A percentile compares a stretch with the other conserved stretches of the same genome.
Conservation (phyloP, 2,329 filamentous ascomycete species). For the Neopestalotiopsis sp. region DNA sequence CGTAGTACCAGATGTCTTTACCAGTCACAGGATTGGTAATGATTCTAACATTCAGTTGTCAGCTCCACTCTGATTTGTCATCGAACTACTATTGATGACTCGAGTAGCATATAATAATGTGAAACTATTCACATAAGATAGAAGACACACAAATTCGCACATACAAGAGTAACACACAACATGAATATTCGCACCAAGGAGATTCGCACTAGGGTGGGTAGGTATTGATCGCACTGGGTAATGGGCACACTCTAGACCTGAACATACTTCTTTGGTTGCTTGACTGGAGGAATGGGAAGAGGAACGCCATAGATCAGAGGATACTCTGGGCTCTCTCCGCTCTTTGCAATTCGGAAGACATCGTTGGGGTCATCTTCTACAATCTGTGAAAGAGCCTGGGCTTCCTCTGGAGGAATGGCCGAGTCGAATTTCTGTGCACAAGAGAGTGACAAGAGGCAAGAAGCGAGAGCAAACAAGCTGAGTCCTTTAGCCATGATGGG, state of each 20-base stretch:
- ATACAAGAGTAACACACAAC: neutral
- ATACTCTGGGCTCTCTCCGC: conserved; percentile 14
- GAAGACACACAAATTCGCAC: neutral
- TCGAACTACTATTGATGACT: neutral
- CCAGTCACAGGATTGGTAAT: conserved; percentile 42
- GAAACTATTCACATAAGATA: neutral
- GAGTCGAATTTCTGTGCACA: conserved; percentile 24
- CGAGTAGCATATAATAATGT: neutral
- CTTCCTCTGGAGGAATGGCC: conserved; percentile 28
- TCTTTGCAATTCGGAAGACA: conserved; percentile 15
- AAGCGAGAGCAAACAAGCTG: conserved; percentile 21
- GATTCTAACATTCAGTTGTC: conserved; percentile 23
- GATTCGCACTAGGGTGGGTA: neutral
- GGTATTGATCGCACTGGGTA: neutral
- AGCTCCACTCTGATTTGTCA: neutral
- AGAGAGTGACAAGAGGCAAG: conserved; percentile 22
- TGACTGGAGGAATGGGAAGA: conserved; percentile 6
- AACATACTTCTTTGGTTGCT: conserved; percentile 12
- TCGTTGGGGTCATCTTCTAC: conserved; percentile 27
- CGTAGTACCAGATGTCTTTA: conserved; percentile 41
- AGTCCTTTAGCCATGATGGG: conserved; percentile 25
- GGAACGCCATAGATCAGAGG: conserved; percentile 10
- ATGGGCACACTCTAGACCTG: neutral
- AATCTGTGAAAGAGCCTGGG: conserved; percentile 24
- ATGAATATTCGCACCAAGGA: neutral